Evolutionary conservation across 306 rosid genomes (phyloP).

Genomic region (Trifolium dubium): DNA sequence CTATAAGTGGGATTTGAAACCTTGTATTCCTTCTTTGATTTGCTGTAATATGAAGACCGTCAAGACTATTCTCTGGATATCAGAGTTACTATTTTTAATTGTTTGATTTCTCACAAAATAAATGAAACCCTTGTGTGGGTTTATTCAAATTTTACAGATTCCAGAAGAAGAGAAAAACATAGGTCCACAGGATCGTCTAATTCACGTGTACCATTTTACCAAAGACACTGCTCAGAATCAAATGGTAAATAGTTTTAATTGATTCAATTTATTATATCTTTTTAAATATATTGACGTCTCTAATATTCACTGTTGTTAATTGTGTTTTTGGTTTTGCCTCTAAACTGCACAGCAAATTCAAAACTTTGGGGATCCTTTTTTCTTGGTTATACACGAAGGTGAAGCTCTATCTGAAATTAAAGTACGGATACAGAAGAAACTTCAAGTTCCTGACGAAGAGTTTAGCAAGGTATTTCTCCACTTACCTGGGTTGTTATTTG

Average conservation of each 20-base stretch:
- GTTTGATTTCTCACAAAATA: slow-evolving; percentile 22
- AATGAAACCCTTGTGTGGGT: neutral
- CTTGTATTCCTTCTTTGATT: slow-evolving; percentile 18
- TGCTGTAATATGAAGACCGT: slow-evolving; percentile 6
- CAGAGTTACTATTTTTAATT: neutral
- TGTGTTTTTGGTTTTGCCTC: slow-evolving; percentile 17
- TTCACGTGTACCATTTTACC: slow-evolving; percentile 82
- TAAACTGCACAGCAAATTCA: slow-evolving; percentile 72
- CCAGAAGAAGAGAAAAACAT: slow-evolving; percentile 85
- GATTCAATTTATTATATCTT: neutral
- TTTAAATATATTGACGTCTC: slow-evolving; percentile 1
- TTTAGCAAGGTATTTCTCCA: slow-evolving; percentile 65
- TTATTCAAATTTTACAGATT: slow-evolving; percentile 48
- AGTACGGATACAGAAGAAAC: slow-evolving; percentile 72
- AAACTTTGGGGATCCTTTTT: slow-evolving; percentile 88
- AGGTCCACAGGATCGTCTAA: slow-evolving; percentile 72
- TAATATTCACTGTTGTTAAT: neutral
- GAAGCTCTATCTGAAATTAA: slow-evolving; percentile 78
- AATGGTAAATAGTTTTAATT: slow-evolving; percentile 53
- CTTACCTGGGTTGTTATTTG: neutral
- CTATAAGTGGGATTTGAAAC: slow-evolving; percentile 23
- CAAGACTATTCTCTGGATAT: neutral
- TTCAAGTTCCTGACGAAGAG: slow-evolving; percentile 80
- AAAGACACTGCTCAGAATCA: slow-evolving; percentile 84
- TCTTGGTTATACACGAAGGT: slow-evolving; percentile 83